Evolutionary conservation across 495 filamentous ascomycete species (phyloP), one percentile per base, ranked within the genome.

Genomic region (Echria macrotheca): DNA sequence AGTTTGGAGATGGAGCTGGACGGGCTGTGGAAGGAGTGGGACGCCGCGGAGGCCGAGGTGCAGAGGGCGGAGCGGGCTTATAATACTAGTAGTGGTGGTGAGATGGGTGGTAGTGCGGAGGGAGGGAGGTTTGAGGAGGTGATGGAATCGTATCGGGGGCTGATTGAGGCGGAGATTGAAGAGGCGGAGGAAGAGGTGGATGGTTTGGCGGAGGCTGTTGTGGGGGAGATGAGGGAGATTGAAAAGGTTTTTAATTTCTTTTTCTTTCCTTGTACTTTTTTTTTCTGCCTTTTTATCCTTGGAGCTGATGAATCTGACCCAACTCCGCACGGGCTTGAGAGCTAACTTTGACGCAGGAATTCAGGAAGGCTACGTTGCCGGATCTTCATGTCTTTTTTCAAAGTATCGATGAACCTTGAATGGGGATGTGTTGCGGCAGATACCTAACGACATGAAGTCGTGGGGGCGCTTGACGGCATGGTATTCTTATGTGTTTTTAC

Each of bases 181-280:
- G 26, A 32, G 10, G 57, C 54, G 1, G 47, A 57, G 35, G 47
- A 31, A n/a, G 46, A 57, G 15, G 47, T 49, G 3, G 18, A 22
- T 21, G 36, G 28, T 19, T 32, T 60, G 15, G 44, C 53, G 19
- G 47, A 52, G 11, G 47, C 52, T n/a, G 54, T 44, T 12, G 39
- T 56, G 3, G 37, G 5, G 23, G 6, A 41, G 25, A 39, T 54
- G 47, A 60, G 54, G 40, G 43, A 47, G 2, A 50, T 60, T 43
- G 57, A 60, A 24, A 60, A 54, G 47, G 57, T 60, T 21, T 51
- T 49, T 51, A 25, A n/a, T n/a, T n/a, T n/a, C n/a, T n/a, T n/a
- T n/a, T n/a, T n/a, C n/a, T n/a, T n/a, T n/a, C n/a, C n/a, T n/a
- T n/a, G n/a, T n/a, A n/a, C n/a, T n/a, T n/a, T n/a, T n/a, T n/a